Conservation (phyloP, 2,329 filamentous ascomycete species). For the Aspergillus piperis region DNA sequence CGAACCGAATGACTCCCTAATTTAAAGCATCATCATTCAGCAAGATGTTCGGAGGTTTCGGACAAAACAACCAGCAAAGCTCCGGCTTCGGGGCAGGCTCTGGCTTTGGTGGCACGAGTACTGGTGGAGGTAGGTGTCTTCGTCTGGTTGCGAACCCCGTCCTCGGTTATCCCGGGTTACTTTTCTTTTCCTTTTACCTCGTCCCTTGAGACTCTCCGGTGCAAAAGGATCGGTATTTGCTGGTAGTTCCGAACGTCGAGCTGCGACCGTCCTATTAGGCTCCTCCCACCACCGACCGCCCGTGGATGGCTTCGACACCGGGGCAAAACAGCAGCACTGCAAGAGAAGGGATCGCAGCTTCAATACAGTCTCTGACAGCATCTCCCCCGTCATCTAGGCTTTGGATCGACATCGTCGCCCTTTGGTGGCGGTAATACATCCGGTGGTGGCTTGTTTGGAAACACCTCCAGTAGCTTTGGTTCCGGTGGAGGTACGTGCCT, state of each 20-base stretch:
- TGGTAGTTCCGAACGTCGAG: constrained; percentile 35
- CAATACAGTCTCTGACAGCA: constrained; percentile 43
- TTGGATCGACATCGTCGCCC: constrained; percentile 41
- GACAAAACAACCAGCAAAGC: constrained; percentile 56
- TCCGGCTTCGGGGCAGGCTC: constrained; percentile 42
- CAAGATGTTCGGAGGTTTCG: constrained; percentile 56
- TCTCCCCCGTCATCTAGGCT: constrained; percentile 42
- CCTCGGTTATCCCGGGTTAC: constrained; percentile 11
- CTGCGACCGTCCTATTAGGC: constrained; percentile 28
- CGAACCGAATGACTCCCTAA: constrained; percentile 35
- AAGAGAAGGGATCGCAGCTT: constrained; percentile 36
- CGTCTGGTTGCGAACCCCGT: constrained; percentile 5
- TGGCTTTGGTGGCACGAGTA: constrained; percentile 37
- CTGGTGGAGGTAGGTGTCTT: constrained; percentile 41
- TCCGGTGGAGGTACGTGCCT: constrained; percentile 46
- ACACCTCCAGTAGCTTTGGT: constrained; percentile 42
- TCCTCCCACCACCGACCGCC: constrained; percentile 22
- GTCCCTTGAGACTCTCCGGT: constrained; percentile 8
- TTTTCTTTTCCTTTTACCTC: constrained; percentile 11
- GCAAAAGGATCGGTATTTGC: constrained; percentile 18
- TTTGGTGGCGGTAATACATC: constrained; percentile 39
- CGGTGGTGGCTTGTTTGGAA: constrained; percentile 40
- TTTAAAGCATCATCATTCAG: constrained; percentile 24
- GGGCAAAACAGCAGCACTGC: constrained; percentile 29
- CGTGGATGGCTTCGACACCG: constrained; percentile 30